A percentile compares a stretch with the other conserved stretches of the same genome.
These are phyloP conservation scores for Hirschfeldia incana DNA, from an alignment of 345 rosid species.

Conservation along the genomic window DNA sequence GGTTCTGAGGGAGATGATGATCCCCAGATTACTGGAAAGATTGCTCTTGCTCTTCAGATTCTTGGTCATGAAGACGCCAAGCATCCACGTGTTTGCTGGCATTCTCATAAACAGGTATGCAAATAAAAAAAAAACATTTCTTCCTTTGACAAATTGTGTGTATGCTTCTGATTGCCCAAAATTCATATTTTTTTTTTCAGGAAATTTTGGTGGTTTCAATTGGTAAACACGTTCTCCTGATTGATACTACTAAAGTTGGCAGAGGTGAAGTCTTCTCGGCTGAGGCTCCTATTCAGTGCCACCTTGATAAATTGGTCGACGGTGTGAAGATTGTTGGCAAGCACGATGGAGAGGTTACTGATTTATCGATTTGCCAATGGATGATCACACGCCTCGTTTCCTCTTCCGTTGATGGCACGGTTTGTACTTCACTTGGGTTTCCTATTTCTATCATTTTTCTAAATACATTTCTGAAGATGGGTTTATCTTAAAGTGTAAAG, in stretches of 20 bases:
- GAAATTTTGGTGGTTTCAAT: slow-evolving; percentile 79
- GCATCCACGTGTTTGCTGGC: slow-evolving; percentile 94
- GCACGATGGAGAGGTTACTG: slow-evolving; percentile 95
- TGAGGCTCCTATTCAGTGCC: slow-evolving; percentile 75
- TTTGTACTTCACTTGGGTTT: slow-evolving; percentile 41
- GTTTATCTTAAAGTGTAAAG: background rate
- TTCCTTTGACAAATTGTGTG: slow-evolving; percentile 5
- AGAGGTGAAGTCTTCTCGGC: slow-evolving; percentile 58
- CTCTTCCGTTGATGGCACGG: slow-evolving; percentile 87
- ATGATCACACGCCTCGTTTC: slow-evolving; percentile 81
- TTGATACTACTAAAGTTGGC: slow-evolving; percentile 76
- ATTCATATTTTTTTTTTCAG: slow-evolving; percentile 42
- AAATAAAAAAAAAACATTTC: slow-evolving; percentile 40
- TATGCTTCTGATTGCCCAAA: slow-evolving; percentile 11
- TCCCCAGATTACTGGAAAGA: slow-evolving; percentile 63
- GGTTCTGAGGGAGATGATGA: slow-evolving; percentile 75
- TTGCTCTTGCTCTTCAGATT: slow-evolving; percentile 66
- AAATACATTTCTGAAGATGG: background rate
- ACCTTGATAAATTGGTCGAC: slow-evolving; percentile 60
- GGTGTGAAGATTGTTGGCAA: slow-evolving; percentile 85
- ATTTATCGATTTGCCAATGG: slow-evolving; percentile 93
- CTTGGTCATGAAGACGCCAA: slow-evolving; percentile 50
- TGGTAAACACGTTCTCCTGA: slow-evolving; percentile 67
- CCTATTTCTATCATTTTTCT: background rate
- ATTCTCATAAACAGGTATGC: slow-evolving; percentile 87